Evolutionary conservation across 805 yeast species (phyloP).

Genomic region (Candida insectalens): DNA sequence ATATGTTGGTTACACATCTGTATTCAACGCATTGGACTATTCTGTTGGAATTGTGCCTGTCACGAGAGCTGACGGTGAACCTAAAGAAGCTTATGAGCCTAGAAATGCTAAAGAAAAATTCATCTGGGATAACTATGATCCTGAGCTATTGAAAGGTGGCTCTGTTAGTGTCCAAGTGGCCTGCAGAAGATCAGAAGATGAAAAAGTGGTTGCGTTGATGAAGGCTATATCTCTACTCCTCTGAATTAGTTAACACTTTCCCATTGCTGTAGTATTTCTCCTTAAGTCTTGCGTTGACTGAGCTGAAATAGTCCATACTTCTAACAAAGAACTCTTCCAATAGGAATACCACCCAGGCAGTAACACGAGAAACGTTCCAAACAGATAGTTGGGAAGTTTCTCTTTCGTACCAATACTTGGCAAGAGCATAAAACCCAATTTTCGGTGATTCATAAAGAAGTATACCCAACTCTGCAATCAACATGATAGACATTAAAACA

Average conservation of each 20-base stretch:
- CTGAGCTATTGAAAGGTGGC: constrained; percentile 44
- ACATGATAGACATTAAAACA: background rate
- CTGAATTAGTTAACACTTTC: constrained; percentile 15
- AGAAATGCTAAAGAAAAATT: constrained; percentile 33
- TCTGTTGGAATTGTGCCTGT: constrained; percentile 44
- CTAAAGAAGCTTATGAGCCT: constrained; percentile 26
- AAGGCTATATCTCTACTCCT: constrained; percentile 11
- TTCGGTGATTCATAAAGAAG: constrained; percentile 1
- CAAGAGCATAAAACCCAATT: background rate
- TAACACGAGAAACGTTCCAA: background rate
- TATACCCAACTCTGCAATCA: background rate
- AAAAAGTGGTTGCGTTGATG: constrained; percentile 43
- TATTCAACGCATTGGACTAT: constrained; percentile 40
- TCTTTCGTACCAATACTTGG: background rate
- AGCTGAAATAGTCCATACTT: background rate
- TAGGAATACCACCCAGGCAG: constrained; percentile 1
- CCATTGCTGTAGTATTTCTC: constrained; percentile 19
- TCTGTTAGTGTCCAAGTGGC: constrained; percentile 53
- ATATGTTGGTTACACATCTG: constrained; percentile 37
- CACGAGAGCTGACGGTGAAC: constrained; percentile 36
- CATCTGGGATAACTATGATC: constrained; percentile 33
- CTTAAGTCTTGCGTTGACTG: constrained; percentile 8
- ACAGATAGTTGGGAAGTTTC: too few species aligned
- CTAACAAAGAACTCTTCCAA: background rate
- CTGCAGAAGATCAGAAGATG: constrained; percentile 47